Percentiles rank a stretch among this genome's conserved stretches.
phyloP scores from a whole-genome alignment of 805 yeast species.

The Cephaloascus fragrans region DNA sequence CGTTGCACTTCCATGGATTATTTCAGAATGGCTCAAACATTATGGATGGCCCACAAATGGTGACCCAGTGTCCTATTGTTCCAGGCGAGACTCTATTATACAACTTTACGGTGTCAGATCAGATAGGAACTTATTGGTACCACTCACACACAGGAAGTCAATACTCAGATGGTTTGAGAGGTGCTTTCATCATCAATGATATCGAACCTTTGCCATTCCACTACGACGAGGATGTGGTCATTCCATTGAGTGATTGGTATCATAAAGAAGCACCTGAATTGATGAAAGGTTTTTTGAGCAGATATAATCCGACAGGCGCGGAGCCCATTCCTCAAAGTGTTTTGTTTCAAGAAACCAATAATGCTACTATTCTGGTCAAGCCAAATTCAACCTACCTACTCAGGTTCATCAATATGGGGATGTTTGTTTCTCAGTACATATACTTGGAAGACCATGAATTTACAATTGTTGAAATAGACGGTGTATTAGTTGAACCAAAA shows the following conservation, averaged over 20 bases:
- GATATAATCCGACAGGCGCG: constrained; percentile 78
- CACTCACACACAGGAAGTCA: constrained; percentile 74
- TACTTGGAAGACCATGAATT: constrained; percentile 3
- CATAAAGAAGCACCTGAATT: constrained; percentile 42
- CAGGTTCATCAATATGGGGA: constrained; percentile 57
- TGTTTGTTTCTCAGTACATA: constrained; percentile 49
- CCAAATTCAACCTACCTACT: constrained; percentile 55
- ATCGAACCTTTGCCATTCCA: constrained; percentile 35
- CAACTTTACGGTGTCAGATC: constrained; percentile 25
- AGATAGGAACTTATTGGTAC: constrained; percentile 49
- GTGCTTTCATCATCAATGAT: constrained; percentile 57
- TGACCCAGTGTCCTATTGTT: constrained; percentile 35
- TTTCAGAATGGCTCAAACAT: constrained; percentile 25
- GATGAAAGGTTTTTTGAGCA: constrained; percentile 37
- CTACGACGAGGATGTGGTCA: constrained; percentile 52
- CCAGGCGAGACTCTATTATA: constrained; percentile 27
- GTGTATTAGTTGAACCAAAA: constrained; percentile 46
- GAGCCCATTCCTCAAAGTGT: constrained; percentile 70
- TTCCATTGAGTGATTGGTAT: constrained; percentile 57
- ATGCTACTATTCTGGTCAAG: constrained; percentile 43
- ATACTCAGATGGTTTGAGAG: constrained; percentile 72
- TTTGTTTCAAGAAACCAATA: constrained; percentile 56
- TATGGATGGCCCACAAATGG: constrained; percentile 37
- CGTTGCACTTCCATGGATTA: constrained; percentile 36
- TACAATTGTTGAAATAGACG: background rate